Percentiles rank a stretch among this genome's conserved stretches.
Evolutionary conservation across 148 eudicot genomes (phyloP).

Genomic region (Rhododendron henanense): DNA sequence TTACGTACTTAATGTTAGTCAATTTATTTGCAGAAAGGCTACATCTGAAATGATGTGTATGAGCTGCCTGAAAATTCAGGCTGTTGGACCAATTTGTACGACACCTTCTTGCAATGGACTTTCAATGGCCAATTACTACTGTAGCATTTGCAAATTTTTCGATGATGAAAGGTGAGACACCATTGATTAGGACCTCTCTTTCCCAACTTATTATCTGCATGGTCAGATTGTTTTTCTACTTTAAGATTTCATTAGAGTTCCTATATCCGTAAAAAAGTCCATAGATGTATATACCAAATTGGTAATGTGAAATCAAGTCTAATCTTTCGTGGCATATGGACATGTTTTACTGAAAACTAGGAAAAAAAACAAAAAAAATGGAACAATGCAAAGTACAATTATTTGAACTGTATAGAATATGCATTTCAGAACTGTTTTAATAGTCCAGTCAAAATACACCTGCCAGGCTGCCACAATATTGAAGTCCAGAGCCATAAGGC

Average conservation of each 20-base stretch:
- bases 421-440: not conserved
- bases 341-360: not conserved
- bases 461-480: not conserved
- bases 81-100: constrained; percentile 72
- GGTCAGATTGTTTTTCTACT: not conserved
- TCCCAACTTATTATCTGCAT: not conserved
- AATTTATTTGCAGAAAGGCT: constrained; percentile 59
- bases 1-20: not conserved
- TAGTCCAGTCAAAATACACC: not conserved
- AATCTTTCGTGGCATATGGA: not conserved
- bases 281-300: not conserved
- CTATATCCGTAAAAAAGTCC: not conserved
- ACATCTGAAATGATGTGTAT: constrained; percentile 98
- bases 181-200: not conserved
- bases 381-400: not conserved
- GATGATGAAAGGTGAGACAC: constrained; percentile 77
- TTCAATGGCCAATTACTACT: constrained; percentile 78
- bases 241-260: not conserved
- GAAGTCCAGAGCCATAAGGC: not conserved
- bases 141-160: constrained; percentile 88
- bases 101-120: constrained; percentile 83
- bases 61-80: constrained; percentile 79
- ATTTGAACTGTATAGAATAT: not conserved
- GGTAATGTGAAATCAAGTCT: not conserved
- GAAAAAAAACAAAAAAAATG: not conserved